Base-by-base conservation (phyloP, 73 alveolate genomes). In the Paramecium sexaurelia region DNA sequence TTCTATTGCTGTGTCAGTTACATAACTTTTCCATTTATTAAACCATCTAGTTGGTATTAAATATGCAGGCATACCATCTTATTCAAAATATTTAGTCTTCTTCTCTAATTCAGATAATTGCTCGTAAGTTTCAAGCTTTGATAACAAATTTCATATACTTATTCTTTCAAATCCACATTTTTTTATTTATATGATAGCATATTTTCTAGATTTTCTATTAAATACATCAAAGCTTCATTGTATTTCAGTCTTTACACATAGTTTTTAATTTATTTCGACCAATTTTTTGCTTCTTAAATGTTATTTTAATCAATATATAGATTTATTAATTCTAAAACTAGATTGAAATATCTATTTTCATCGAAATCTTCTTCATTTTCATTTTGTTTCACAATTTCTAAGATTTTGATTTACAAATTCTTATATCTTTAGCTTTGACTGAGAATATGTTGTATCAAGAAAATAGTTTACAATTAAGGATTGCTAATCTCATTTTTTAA, bases 11-110 rank as follows among this genome's bases (percentile, higher is more conserved):
- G 32, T 40, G 26, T 35, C 86, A 20, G 24, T 19, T 11, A 78
- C 90, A 69, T 36, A 88, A 15, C 75, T 82, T 55, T 88, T 69
- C 94, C 94, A 88, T n/a, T 69, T 88, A 69, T 69, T 88, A 29
- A 69, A 32, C 94, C 94, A 88, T 43, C 61, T 32, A 1, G 90
- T 32, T 32, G 94, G 94, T 27, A 88, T 68, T 15, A 88, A 47
- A 55, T 88, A 88, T 6, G 87, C 94, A 43, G 55, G 68, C 32
- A 68, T 24, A 13, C 90, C 94, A 11, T 29, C 90, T 15, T 69
- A 2, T 40, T 88, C 83, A 26, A 88, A 88, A 45, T 43, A 67
- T 20, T 27, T 41, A 7, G 91, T 35, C 9, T 68, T 55, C 19
- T 69, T 82, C 36, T 88, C 78, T 61, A 33, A 8, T 67, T 69